Conservation (phyloP, 2,329 filamentous ascomycete genomes). For the Colletotrichum scovillei region DNA sequence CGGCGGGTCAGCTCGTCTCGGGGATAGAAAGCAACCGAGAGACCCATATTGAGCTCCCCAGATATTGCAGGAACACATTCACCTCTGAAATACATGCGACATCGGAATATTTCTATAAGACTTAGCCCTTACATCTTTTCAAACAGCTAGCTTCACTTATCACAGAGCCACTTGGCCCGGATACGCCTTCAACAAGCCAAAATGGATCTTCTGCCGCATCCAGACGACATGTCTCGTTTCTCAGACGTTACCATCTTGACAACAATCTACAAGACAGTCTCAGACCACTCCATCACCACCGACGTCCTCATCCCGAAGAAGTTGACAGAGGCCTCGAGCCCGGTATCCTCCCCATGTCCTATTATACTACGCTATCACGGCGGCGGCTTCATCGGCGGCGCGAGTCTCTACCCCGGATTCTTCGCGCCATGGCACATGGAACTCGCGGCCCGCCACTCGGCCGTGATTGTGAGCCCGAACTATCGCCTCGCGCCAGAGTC, state of each 20-base stretch:
- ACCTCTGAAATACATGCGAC: neutral
- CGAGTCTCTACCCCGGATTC: constrained; percentile 39
- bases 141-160: neutral
- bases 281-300: constrained; percentile 13
- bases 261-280: constrained; percentile 14
- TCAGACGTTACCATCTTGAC: constrained; percentile 1
- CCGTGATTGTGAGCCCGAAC: constrained; percentile 42
- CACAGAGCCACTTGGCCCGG: neutral
- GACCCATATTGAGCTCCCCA: neutral
- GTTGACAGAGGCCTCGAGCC: constrained; percentile 37
- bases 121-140: neutral
- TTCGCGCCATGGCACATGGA: constrained; percentile 40
- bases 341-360: neutral
- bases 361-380: constrained; percentile 40
- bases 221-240: constrained; percentile 12
- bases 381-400: constrained; percentile 39
- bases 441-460: constrained; percentile 39
- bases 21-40: neutral
- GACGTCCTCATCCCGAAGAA: constrained; percentile 42
- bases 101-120: neutral
- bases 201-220: neutral
- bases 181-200: neutral
- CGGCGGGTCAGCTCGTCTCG: neutral
- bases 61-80: neutral
- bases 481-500: constrained; percentile 40